Base-by-base conservation (phyloP, 2,329 filamentous ascomycete genomes). In the Chrysoporthe puriensis region DNA sequence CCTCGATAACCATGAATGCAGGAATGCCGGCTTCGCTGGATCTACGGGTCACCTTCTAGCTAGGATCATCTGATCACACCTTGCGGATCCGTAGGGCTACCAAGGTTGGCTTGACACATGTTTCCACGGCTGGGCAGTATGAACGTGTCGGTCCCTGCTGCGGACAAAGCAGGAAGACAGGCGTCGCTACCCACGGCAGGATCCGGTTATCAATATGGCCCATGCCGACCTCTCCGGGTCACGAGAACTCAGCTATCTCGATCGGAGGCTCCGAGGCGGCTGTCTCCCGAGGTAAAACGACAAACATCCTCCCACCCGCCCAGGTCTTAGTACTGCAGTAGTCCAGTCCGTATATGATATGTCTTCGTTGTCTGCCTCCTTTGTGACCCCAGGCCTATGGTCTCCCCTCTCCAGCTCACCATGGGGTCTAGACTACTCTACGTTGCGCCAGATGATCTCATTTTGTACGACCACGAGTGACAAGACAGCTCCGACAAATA, bases 271-370 rank as follows among this genome's bases (percentile, higher is more conserved):
- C 9, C 36, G 36, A 40, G 36, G 6, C 36, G 36, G 50, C 26
- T 34, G 50, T 54, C 50, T 54, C 50, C 66, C 66, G 66, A 67
- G 66, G 66, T 67, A 64, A 67, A 43, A 9, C 26, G 11, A 18
- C 11, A 52, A 18, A 61, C 46, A 56, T 67, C 66, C 66, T 67
- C 62, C 62, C 62, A 61, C 62, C 66, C 66, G 50, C 32, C 50
- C 21, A 32, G 1, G 50, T 26, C 50, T 54, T 26, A 32, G 11
- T 52, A 9, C 14, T 16, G 16, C 18, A 46, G 16, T 48, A 48
- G 44, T 6, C 44, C 16, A 18, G n/a, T 48, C 18, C 50, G 8
- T 26, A 32, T 13, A 14, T 52, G 21, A 32, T 13, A 14, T 52
- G 21, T 52, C 3, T 32, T 52, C 32, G 8, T 26, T 4, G 66